Conservation (phyloP, 345 rosid genomes). For the Rhizophora apiculata region DNA sequence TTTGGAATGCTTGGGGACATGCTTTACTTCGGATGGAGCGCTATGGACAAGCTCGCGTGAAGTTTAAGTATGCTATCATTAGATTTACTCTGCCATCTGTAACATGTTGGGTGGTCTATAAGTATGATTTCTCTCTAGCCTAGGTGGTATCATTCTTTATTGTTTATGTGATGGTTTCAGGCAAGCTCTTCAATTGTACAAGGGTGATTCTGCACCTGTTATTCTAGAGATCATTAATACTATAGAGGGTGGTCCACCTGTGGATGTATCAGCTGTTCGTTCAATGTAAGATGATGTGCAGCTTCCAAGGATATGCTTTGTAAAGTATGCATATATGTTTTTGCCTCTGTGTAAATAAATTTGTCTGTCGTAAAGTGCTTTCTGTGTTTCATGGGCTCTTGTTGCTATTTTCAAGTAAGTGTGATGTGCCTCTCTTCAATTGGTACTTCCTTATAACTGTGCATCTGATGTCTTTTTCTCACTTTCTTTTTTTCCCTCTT, state of each 20-base stretch:
- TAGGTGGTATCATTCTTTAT: conserved; percentile 1
- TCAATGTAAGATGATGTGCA: conserved; percentile 64
- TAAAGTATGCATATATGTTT: not conserved
- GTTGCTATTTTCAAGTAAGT: too few relatives aligned
- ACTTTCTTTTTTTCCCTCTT: too few relatives aligned
- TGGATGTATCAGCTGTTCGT: conserved; percentile 83
- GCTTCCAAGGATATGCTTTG: not conserved
- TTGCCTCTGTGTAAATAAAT: not conserved
- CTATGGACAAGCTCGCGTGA: conserved; percentile 87
- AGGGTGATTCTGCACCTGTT: conserved; percentile 67
- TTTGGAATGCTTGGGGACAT: conserved; percentile 99
- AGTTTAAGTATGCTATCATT: conserved; percentile 66
- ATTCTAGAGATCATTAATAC: conserved; percentile 85
- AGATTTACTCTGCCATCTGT: too few relatives aligned
- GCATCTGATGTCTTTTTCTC: too few relatives aligned
- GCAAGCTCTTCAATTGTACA: conserved; percentile 87
- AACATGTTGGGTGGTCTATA: not conserved
- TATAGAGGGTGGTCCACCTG: conserved; percentile 94
- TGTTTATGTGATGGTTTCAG: conserved; percentile 43
- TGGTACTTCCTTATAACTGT: too few relatives aligned
- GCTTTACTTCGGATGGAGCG: conserved; percentile 93
- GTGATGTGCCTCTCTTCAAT: too few relatives aligned
- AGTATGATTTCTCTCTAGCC: not conserved
- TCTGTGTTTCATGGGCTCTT: too few relatives aligned
- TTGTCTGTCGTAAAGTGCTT: too few relatives aligned